These are phyloP conservation scores for Eragrostis nindensis DNA, from an alignment of 176 grass and related monocot species.

Conservation along the genomic window DNA sequence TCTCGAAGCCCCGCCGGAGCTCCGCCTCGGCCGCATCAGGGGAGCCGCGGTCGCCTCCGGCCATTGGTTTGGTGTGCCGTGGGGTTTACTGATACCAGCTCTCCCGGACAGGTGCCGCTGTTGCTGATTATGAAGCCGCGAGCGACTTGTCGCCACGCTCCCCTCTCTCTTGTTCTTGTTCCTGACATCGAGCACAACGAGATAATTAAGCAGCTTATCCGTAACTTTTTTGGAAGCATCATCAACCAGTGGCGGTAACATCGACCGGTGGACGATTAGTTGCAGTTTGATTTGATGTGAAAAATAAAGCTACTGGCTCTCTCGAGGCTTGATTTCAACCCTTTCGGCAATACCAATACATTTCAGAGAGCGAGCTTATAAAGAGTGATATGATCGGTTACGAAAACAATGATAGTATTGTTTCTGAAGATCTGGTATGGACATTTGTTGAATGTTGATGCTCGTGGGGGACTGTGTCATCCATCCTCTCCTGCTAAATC, in stretches of 20 bases:
- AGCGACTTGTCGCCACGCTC: neutral
- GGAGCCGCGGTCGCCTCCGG: constrained; percentile 36
- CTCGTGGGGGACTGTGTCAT: no score
- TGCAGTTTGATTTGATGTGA: neutral
- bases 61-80: constrained; percentile 33
- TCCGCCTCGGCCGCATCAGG: constrained; percentile 53
- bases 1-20: constrained; percentile 65
- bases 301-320: no score
- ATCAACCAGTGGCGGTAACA: neutral
- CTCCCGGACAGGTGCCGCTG: neutral
- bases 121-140: neutral
- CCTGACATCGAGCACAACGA: neutral
- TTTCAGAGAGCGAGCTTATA: no score
- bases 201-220: neutral
- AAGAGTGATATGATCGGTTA: no score
- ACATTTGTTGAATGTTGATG: no score
- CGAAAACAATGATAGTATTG: no score
- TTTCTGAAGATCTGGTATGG: no score
- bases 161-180: neutral
- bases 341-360: no score
- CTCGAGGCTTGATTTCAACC: no score
- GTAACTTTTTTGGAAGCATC: neutral
- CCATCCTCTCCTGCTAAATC: no score
- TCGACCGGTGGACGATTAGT: neutral
- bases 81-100: neutral